Conservation (phyloP, 495 filamentous ascomycete species). For the Neurospora africana region DNA sequence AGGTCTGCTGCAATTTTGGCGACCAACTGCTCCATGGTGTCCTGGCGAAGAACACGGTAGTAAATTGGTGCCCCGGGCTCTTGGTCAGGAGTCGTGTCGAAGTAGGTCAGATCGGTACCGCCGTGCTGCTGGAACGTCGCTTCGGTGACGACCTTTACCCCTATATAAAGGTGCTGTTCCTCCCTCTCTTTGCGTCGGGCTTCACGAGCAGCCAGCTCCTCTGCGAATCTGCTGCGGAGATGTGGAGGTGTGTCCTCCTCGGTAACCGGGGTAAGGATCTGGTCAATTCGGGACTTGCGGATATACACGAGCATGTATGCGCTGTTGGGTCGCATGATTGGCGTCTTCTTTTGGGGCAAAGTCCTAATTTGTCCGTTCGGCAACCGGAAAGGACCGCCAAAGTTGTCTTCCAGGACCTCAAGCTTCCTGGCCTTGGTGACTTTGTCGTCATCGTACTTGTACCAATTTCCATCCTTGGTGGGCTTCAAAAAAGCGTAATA, state of each 20-base stretch:
- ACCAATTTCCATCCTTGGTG: conserved; percentile 83
- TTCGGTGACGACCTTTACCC: conserved; percentile 68
- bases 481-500: conserved; percentile 98
- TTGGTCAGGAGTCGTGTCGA: conserved; percentile 43
- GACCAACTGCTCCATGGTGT: conserved; percentile 64
- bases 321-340: conserved; percentile 46
- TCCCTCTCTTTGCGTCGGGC: conserved; percentile 74
- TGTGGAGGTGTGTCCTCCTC: conserved; percentile 71
- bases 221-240: conserved; percentile 66
- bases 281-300: conserved; percentile 69
- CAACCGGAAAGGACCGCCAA: conserved; percentile 75
- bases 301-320: conserved; percentile 99
- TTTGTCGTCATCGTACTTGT: conserved; percentile 93
- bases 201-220: conserved; percentile 68
- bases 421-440: conserved; percentile 86
- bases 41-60: conserved; percentile 61
- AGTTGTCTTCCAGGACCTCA: conserved; percentile 94
- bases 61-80: conserved; percentile 51
- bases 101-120: conserved; percentile 73
- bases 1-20: conserved; percentile 57
- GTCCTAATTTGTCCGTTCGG: conserved; percentile 29
- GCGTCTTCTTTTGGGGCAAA: conserved; percentile 32
- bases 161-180: conserved; percentile 86
- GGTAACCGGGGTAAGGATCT: conserved; percentile 64
- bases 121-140: conserved; percentile 68